Evolutionary conservation across 2,329 filamentous ascomycete genomes (phyloP).

Genomic region (Eutypella sp.): DNA sequence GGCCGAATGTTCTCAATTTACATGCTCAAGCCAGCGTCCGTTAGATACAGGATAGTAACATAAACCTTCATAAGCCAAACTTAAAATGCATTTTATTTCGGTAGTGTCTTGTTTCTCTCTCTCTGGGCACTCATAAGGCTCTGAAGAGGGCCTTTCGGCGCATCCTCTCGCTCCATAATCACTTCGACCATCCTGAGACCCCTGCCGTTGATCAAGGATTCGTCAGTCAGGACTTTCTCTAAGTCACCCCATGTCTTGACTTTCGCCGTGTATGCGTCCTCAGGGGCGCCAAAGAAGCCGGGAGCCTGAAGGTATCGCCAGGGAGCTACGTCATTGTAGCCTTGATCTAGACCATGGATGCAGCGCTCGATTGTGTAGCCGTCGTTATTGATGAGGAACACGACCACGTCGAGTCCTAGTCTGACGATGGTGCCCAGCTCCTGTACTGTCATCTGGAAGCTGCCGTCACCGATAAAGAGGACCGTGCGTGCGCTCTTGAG

Average conservation of each 20-base stretch:
- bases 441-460: conserved; percentile 62
- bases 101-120: background rate
- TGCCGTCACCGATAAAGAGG: conserved; percentile 58
- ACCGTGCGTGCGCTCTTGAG: conserved; percentile 41
- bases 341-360: conserved; percentile 48
- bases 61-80: no score
- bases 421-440: conserved; percentile 60
- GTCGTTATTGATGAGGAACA: conserved; percentile 54
- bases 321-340: conserved; percentile 50
- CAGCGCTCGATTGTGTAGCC: conserved; percentile 56
- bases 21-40: no score
- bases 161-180: conserved; percentile 27
- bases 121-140: conserved; percentile 1
- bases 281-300: conserved; percentile 41
- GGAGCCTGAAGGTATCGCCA: conserved; percentile 48
- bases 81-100: no score
- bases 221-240: conserved; percentile 26
- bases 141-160: conserved; percentile 17
- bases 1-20: no score
- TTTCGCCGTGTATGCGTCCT: conserved; percentile 32
- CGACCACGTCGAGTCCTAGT: conserved; percentile 41
- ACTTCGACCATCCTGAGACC: conserved; percentile 30
- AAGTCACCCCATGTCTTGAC: conserved; percentile 43
- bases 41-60: no score
- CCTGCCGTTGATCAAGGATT: conserved; percentile 11